phyloP scores from a whole-genome alignment of 148 eudicot genomes.

The Agrostemma githago region DNA sequence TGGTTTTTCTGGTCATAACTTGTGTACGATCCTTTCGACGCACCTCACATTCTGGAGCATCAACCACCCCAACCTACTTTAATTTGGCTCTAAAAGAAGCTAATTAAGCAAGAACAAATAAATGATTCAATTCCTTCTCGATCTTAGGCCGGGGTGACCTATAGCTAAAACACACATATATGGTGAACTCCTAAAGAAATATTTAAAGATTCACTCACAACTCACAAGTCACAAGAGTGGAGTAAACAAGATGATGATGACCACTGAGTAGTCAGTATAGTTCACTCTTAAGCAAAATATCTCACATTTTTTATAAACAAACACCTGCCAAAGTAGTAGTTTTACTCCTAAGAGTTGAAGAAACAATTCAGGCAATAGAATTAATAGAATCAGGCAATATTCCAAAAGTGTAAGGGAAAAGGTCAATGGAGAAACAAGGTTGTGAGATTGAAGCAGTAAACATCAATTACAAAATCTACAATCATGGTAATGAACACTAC shows the following conservation, averaged over 20 bases:
- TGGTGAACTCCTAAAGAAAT: too few species aligned
- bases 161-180: too few species aligned
- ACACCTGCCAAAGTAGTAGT: background rate
- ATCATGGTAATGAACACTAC: conserved; percentile 27
- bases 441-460: conserved; percentile 93
- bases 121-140: too few species aligned
- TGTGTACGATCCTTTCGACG: too few species aligned
- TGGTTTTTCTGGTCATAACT: too few species aligned
- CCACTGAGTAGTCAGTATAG: conserved; percentile 5
- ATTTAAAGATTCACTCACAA: background rate
- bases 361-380: background rate
- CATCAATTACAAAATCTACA: conserved; percentile 64
- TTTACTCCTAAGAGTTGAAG: background rate
- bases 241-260: too few species aligned
- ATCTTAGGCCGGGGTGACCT: too few species aligned
- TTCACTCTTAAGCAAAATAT: background rate
- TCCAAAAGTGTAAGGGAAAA: background rate
- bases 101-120: too few species aligned
- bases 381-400: conserved; percentile 7
- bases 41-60: too few species aligned
- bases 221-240: too few species aligned
- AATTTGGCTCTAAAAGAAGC: too few species aligned
- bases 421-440: conserved; percentile 72
- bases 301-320: conserved; percentile 9
- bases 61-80: too few species aligned